Evolutionary conservation across 2,329 filamentous ascomycete species (phyloP), one percentile per base, ranked within the genome.

Genomic region (Phyllosticta citribraziliensis): DNA sequence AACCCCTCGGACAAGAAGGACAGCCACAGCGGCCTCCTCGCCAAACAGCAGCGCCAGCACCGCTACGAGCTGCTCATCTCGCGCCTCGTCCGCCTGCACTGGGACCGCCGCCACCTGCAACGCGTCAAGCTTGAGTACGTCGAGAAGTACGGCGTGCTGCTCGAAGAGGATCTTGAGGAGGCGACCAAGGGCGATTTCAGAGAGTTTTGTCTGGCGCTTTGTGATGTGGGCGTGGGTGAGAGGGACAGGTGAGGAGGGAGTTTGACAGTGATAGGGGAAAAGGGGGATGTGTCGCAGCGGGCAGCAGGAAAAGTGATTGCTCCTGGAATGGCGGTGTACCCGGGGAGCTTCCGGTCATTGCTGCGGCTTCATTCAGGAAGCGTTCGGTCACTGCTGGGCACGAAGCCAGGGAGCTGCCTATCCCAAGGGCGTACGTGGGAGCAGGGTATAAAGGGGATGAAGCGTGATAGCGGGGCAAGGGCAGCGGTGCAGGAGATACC

Each of bases 1-100:
- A 69, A 65, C 5, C 57, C 66, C 5, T 68, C 65, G 63, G 73
- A 65, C 69, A 73, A 73, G n/a, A 25, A 50, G 11, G 47, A 59
- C 12, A 25, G 33, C 22, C 22, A 22, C 22, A 22, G 22, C 22
- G 22, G 22, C 53, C 14, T 19, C 12, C 19, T 56, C 20, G 51
- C 56, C 19, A 55, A 56, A 10, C 60, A 40, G 66, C 71, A 74
- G 24, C 69, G 70, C 33, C 72, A 82, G 58, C 80, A 92, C 65
- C 85, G 93, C 30, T 88, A 89, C 54, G 93, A 97, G 72, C 78
- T 97, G 56, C 84, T 99, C 57, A 95, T 96, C 65, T 92, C 88
- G 2, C 83, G 94, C 1, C 81, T 97, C 1, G 89, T 97, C 52
- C 83, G 94, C 33, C 85, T 93, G 73, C 94, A 97, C 75, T 97